Evolutionary conservation across 345 rosid species (phyloP).

Genomic region (Leavenworthia alabamica): DNA sequence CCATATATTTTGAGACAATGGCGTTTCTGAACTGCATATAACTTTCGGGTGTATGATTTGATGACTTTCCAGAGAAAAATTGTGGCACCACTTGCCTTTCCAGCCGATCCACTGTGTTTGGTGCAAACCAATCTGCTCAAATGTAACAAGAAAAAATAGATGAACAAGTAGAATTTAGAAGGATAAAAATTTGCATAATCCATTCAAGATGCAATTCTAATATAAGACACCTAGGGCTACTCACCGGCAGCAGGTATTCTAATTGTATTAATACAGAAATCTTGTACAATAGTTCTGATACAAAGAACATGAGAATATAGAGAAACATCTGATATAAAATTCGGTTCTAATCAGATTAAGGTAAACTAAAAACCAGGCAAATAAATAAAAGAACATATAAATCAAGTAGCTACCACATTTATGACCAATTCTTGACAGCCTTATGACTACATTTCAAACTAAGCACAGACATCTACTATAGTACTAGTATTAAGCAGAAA

Average conservation of each 20-base stretch:
- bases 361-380: not conserved
- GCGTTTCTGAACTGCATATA: constrained; percentile 87
- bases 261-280: not conserved
- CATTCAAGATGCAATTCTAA: constrained; percentile 2
- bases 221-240: not conserved
- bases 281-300: not conserved
- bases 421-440: not conserved
- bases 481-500: not conserved
- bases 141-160: not conserved
- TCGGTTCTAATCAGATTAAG: not conserved
- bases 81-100: constrained; percentile 98
- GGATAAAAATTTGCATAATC: not conserved
- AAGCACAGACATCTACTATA: not conserved
- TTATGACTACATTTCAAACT: not conserved
- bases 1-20: constrained; percentile 78
- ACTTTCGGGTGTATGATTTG: constrained; percentile 66
- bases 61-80: constrained; percentile 88
- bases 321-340: not conserved
- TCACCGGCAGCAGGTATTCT: not conserved
- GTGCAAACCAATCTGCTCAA: constrained; percentile 85
- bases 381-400: not conserved
- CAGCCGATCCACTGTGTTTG: constrained; percentile 67
- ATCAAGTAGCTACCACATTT: not conserved
- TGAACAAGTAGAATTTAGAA: not conserved
- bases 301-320: not conserved